Percentiles rank a stretch among this genome's conserved stretches.
Evolutionary conservation across 176 grass and related monocot genomes (phyloP).

Genomic region (Triticum monococcum): DNA sequence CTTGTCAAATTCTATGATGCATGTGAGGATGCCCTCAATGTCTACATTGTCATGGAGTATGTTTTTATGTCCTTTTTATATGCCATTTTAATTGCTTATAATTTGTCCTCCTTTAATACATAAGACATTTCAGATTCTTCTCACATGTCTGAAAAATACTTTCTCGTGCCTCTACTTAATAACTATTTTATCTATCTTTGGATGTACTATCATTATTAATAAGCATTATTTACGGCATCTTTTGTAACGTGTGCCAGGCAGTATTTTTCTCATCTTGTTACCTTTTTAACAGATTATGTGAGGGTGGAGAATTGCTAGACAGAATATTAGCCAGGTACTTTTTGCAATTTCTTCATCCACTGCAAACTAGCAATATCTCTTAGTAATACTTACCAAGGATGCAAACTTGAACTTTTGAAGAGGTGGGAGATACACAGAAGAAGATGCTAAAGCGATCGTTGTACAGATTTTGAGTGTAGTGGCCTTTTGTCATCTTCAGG

Average conservation of each 20-base stretch:
- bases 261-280: constrained; percentile 25
- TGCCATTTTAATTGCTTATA: constrained; percentile 22
- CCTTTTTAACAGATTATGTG: constrained; percentile 76
- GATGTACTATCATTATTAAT: constrained; percentile 10
- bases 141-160: background rate
- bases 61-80: constrained; percentile 44
- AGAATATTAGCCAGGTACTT: constrained; percentile 96
- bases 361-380: constrained; percentile 18
- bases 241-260: background rate
- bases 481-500: constrained; percentile 98
- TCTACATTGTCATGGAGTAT: constrained; percentile 99
- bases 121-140: background rate
- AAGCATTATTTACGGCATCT: constrained; percentile 10
- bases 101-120: background rate
- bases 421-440: constrained; percentile 96
- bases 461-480: constrained; percentile 96
- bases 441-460: constrained; percentile 94
- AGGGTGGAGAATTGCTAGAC: constrained; percentile 95
- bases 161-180: background rate
- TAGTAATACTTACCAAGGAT: constrained; percentile 35
- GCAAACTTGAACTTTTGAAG: constrained; percentile 62
- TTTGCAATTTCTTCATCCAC: constrained; percentile 15
- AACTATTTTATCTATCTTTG: background rate
- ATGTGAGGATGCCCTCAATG: constrained; percentile 99
- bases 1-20: constrained; percentile 99